phyloP scores from a whole-genome alignment of 2,329 filamentous ascomycete genomes.

The Acephala macrosclerotiorum region DNA sequence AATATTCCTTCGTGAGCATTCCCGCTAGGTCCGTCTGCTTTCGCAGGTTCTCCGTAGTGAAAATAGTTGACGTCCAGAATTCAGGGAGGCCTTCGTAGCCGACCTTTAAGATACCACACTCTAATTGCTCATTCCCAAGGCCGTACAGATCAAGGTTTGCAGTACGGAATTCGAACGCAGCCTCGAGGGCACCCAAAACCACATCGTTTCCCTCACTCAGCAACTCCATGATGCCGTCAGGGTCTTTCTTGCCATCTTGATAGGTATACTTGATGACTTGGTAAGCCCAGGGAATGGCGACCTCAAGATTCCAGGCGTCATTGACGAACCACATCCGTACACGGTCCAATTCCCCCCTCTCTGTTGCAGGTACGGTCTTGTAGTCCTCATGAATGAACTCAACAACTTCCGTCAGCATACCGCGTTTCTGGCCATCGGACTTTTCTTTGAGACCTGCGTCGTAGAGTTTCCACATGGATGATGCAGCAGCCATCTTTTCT shows the following conservation, averaged over 20 bases:
- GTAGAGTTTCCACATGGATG: conserved; percentile 81
- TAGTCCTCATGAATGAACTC: conserved; percentile 78
- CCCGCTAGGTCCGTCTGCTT: conserved; percentile 63
- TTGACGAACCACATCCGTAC: conserved; percentile 89
- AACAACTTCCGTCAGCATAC: conserved; percentile 77
- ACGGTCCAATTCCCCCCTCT: conserved; percentile 75
- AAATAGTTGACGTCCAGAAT: conserved; percentile 83
- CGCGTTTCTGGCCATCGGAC: conserved; percentile 67
- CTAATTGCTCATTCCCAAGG: conserved; percentile 70
- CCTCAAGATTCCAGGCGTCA: conserved; percentile 74
- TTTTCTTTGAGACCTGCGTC: conserved; percentile 71
- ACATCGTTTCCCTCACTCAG: conserved; percentile 76
- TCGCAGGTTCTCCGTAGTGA: conserved; percentile 67
- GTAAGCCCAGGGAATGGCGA: conserved; percentile 81
- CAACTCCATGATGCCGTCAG: conserved; percentile 48
- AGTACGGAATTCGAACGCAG: conserved; percentile 74
- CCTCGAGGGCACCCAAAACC: conserved; percentile 68
- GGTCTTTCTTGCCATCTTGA: conserved; percentile 65
- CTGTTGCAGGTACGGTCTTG: conserved; percentile 70
- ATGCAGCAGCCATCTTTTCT: conserved; percentile 86
- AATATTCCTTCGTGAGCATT: conserved; percentile 42
- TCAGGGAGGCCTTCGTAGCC: conserved; percentile 76
- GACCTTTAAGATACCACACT: conserved; percentile 67
- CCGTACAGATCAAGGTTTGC: conserved; percentile 77
- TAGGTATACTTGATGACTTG: conserved; percentile 78